These are phyloP conservation scores for Kregervanrija fluxuum DNA, from an alignment of 805 yeast species.

Conservation along the genomic window DNA sequence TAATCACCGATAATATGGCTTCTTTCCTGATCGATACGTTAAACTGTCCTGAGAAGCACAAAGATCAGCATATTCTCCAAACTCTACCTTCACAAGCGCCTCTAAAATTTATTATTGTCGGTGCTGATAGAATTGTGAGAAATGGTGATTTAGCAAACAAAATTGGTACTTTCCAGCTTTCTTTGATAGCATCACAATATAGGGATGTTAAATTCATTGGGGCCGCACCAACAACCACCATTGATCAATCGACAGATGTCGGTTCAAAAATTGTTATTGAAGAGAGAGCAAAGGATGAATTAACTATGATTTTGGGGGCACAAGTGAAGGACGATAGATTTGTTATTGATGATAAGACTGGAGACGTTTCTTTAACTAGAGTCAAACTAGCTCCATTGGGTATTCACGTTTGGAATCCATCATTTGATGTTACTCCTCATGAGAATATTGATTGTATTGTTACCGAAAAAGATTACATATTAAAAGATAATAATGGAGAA, in stretches of 20 bases:
- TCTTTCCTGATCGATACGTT: constrained; percentile 59
- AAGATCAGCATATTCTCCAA: constrained; percentile 11
- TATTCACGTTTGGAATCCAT: constrained; percentile 90
- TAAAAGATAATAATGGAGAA: constrained; percentile 42
- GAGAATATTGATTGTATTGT: constrained; percentile 79
- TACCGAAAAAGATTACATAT: constrained; percentile 64
- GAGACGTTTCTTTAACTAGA: constrained; percentile 30
- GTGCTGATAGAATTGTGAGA: constrained; percentile 88
- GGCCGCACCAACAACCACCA: constrained; percentile 92
- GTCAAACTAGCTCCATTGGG: constrained; percentile 83
- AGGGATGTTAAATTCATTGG: constrained; percentile 76
- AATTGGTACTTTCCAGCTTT: constrained; percentile 89
- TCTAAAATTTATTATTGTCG: constrained; percentile 83
- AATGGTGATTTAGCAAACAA: constrained; percentile 97
- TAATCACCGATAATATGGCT: constrained; percentile 89
- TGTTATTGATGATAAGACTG: constrained; percentile 21
- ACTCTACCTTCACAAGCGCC: constrained; percentile 42
- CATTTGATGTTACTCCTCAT: constrained; percentile 90
- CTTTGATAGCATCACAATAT: constrained; percentile 59
- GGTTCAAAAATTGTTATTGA: constrained; percentile 83
- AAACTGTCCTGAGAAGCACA: constrained; percentile 17
- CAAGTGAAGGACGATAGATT: constrained; percentile 30
- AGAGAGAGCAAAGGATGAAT: constrained; percentile 75
- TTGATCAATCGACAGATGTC: constrained; percentile 56
- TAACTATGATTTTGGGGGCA: constrained; percentile 71